These are phyloP conservation scores for Podochytrium sp. DNA, from an alignment of 192 early-diverging fungal species.

Conservation along the genomic window DNA sequence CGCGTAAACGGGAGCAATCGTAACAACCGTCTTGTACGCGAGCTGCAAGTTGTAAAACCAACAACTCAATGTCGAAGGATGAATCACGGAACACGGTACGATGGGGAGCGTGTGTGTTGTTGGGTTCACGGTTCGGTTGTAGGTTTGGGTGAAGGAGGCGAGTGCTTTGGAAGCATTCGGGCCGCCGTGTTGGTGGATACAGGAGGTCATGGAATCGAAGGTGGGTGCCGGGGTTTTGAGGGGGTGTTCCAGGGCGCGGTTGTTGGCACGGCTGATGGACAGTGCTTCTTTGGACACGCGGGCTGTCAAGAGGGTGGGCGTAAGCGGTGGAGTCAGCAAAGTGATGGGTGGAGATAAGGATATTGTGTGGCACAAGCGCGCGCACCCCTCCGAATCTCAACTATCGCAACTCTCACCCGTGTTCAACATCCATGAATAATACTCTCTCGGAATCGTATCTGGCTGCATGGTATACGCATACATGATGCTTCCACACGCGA, in stretches of 20 bases:
- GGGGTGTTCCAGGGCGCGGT: conserved; percentile 13
- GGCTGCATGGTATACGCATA: conserved; percentile 54
- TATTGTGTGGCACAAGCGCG: too few species aligned
- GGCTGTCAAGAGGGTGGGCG: conserved; percentile 52
- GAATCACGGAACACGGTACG: conserved; percentile 62
- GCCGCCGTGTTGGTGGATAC: conserved; percentile 23
- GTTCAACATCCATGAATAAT: conserved; percentile 32
- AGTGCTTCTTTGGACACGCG: conserved; percentile 60
- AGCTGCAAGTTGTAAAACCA: conserved; percentile 30
- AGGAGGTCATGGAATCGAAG: conserved; percentile 17
- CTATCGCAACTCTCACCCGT: too few species aligned
- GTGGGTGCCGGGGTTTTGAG: conserved; percentile 39
- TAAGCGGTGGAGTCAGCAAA: not conserved
- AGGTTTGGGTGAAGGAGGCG: not conserved
- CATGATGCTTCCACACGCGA: conserved; percentile 50
- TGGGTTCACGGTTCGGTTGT: not conserved
- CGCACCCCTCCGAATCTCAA: too few species aligned
- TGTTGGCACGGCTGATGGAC: conserved; percentile 57
- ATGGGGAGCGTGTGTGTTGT: conserved; percentile 39
- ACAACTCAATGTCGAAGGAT: conserved; percentile 36
- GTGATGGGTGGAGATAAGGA: not conserved
- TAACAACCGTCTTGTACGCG: conserved; percentile 40
- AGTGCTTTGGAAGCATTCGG: conserved; percentile 8
- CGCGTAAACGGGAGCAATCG: conserved; percentile 65
- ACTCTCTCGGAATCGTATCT: conserved; percentile 52